These are phyloP conservation scores for Russula abietina DNA, from an alignment of 768 basidiomycete genomes.

Conservation along the genomic window DNA sequence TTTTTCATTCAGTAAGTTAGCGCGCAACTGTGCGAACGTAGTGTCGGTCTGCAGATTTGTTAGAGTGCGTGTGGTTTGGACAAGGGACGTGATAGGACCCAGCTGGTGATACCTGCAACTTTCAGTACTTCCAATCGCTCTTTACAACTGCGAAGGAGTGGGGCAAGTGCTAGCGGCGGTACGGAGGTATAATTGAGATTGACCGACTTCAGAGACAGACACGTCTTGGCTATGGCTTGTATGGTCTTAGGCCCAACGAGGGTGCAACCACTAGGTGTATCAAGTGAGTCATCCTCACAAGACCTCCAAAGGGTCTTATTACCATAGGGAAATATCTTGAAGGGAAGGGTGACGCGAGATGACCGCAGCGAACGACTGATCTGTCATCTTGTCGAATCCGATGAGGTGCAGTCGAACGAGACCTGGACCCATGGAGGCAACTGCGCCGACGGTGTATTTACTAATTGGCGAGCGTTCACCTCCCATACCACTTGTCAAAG, in stretches of 20 bases:
- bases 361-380: conserved; percentile 46
- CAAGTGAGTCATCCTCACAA: conserved; percentile 5
- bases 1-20: conserved; percentile 21
- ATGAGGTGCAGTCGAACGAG: conserved; percentile 43
- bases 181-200: conserved; percentile 61
- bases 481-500: conserved; percentile 44
- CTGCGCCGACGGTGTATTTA: conserved; percentile 43
- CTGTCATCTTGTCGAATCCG: conserved; percentile 48
- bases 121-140: conserved; percentile 49
- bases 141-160: conserved; percentile 38
- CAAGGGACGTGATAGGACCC: conserved; percentile 37
- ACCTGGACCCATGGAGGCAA: conserved; percentile 29
- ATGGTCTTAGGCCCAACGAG: conserved; percentile 49
- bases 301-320: conserved; percentile 21
- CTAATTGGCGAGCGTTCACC: conserved; percentile 37
- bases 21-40: conserved; percentile 43
- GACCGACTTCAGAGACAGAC: conserved; percentile 40
- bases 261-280: conserved; percentile 46
- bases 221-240: conserved; percentile 38
- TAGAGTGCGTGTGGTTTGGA: neutral
- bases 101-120: conserved; percentile 53
- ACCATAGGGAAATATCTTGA: conserved; percentile 51
- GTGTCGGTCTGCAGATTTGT: conserved; percentile 47
- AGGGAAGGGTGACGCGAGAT: conserved; percentile 42
- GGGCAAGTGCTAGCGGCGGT: conserved; percentile 42